A percentile compares a stretch with the other conserved stretches of the same genome.
These are phyloP conservation scores for Pseudocercospora fuligena DNA, from an alignment of 2,329 filamentous ascomycete species.

Conservation along the genomic window DNA sequence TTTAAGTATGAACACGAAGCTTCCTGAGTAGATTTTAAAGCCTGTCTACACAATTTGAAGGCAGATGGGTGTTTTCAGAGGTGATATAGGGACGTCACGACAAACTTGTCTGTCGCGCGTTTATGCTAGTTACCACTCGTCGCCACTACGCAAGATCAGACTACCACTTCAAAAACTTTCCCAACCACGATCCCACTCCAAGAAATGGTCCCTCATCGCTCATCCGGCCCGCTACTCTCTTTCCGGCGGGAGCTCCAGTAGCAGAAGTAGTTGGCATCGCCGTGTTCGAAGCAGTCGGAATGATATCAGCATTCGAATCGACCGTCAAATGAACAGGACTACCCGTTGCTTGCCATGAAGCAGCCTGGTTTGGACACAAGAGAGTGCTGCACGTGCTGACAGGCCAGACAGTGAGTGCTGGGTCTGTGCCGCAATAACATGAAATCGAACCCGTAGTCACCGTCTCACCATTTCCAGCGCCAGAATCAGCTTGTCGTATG, in stretches of 20 bases:
- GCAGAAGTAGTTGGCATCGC: neutral
- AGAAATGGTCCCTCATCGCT: conserved; percentile 6
- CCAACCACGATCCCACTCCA: conserved; percentile 3
- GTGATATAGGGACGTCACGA: neutral
- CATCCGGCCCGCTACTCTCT: conserved; percentile 2
- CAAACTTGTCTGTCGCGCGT: neutral
- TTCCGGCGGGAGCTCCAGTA: neutral
- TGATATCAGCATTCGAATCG: neutral
- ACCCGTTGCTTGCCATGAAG: neutral
- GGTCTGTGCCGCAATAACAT: neutral
- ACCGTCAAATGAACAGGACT: neutral
- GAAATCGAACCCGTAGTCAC: neutral
- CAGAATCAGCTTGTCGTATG: neutral
- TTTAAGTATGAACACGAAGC: conserved; percentile 22
- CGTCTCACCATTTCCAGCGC: neutral
- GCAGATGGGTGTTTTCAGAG: neutral
- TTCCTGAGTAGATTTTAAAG: neutral
- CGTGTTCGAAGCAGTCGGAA: neutral
- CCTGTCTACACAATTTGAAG: neutral
- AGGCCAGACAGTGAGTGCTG: neutral
- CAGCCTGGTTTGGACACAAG: conserved; percentile 5
- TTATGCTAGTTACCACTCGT: too few species aligned
- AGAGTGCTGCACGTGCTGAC: conserved; percentile 1
- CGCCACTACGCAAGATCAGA: neutral
- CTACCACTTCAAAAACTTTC: conserved; percentile 4